Conservation (phyloP, 805 yeast genomes). For the Yamadazyma paraphyllophila region DNA sequence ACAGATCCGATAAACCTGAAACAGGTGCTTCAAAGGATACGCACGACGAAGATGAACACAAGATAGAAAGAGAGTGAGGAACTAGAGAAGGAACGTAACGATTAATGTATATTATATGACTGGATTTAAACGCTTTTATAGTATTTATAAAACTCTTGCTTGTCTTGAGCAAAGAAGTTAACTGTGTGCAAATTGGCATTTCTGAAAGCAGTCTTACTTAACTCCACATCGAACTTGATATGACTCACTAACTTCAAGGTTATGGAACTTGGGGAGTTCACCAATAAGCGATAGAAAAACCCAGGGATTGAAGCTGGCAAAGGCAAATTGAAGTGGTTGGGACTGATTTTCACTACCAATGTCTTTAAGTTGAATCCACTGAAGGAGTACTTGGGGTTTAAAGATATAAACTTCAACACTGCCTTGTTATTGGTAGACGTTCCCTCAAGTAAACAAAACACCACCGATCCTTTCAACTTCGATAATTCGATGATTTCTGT, state of each 20-base stretch:
- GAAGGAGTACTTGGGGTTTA: slow-evolving; percentile 18
- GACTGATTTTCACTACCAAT: slow-evolving; percentile 37
- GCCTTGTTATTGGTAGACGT: slow-evolving; percentile 84
- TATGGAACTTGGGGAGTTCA: slow-evolving; percentile 17
- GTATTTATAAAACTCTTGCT: slow-evolving; percentile 27
- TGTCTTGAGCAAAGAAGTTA: slow-evolving; percentile 28
- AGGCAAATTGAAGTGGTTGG: slow-evolving; percentile 36
- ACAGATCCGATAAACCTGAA: background rate
- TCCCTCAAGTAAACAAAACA: slow-evolving; percentile 72
- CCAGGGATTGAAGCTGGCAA: slow-evolving; percentile 23
- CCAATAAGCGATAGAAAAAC: slow-evolving; percentile 9
- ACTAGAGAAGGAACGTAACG: background rate
- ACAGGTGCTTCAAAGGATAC: background rate
- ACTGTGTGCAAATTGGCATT: slow-evolving; percentile 32
- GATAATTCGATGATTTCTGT: slow-evolving; percentile 18
- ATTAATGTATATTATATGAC: background rate
- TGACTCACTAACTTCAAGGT: slow-evolving; percentile 28
- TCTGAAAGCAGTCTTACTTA: slow-evolving; percentile 26
- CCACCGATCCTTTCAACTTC: slow-evolving; percentile 35
- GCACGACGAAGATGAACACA: background rate
- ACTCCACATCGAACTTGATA: slow-evolving; percentile 16
- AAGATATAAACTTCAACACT: slow-evolving; percentile 52
- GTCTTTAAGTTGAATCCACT: slow-evolving; percentile 29
- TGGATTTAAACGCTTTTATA: slow-evolving; percentile 14
- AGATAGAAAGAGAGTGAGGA: background rate